phyloP scores from a whole-genome alignment of 441 rosid species.

The Bruguiera hainesii region DNA sequence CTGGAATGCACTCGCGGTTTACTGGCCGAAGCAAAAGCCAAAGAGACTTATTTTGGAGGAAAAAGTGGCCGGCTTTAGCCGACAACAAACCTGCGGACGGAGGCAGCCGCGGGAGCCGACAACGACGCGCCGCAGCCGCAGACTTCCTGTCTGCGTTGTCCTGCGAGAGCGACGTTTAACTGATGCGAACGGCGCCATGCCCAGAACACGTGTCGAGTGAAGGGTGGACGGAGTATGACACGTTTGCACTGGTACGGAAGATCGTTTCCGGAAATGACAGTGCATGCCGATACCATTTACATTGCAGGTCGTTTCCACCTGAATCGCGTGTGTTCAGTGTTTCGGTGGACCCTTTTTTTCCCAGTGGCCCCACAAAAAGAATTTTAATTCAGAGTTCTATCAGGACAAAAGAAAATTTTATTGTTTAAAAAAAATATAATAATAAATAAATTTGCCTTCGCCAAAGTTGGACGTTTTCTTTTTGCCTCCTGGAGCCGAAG shows the following conservation, averaged over 20 bases:
- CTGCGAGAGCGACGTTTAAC: constrained; percentile 45
- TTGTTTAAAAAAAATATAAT: too few relatives aligned
- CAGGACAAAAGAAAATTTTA: too few relatives aligned
- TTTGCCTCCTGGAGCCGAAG: too few relatives aligned
- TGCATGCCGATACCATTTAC: constrained; percentile 40
- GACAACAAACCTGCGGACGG: constrained; percentile 23
- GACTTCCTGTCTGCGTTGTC: constrained; percentile 36
- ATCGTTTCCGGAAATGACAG: constrained; percentile 25
- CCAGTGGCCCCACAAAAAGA: too few relatives aligned
- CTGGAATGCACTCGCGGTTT: neutral
- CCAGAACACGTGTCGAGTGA: constrained; percentile 20
- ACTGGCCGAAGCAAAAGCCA: neutral
- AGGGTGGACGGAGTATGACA: neutral
- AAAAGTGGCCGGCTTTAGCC: constrained; percentile 21
- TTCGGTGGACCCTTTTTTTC: too few relatives aligned
- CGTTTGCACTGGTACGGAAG: constrained; percentile 14
- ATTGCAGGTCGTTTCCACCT: neutral
- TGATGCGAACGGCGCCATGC: neutral
- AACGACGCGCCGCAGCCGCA: constrained; percentile 54
- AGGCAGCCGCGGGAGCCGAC: constrained; percentile 37
- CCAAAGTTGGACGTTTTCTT: too few relatives aligned
- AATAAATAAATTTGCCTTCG: too few relatives aligned
- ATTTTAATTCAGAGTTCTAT: too few relatives aligned
- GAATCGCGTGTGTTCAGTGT: too few relatives aligned
- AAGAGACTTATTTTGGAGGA: neutral